Conservation (phyloP, 2,329 filamentous ascomycete genomes). For the Arachnopeziza araneosa region DNA sequence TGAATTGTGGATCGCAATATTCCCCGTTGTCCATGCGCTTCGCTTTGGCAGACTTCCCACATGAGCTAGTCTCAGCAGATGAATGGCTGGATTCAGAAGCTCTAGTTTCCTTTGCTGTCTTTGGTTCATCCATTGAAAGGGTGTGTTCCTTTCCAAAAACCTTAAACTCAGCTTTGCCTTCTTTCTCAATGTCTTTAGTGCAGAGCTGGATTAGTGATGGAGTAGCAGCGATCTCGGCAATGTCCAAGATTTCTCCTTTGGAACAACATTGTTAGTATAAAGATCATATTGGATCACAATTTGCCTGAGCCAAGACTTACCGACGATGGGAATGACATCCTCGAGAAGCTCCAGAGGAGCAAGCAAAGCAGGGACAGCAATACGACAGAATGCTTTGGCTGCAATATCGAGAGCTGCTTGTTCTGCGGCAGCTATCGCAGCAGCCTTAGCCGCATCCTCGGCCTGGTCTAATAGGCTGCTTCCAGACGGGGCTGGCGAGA, state of each 20-base stretch:
- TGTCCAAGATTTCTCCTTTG: constrained; percentile 9
- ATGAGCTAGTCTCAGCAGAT: not conserved
- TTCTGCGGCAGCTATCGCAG: constrained; percentile 26
- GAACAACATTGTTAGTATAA: not conserved
- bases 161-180: constrained; percentile 28
- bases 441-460: constrained; percentile 24
- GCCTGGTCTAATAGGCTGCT: constrained; percentile 6
- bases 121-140: constrained; percentile 15
- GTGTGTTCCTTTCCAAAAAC: constrained; percentile 29
- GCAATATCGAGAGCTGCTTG: constrained; percentile 30
- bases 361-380: constrained; percentile 30
- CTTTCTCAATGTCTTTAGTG: constrained; percentile 32
- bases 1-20: not conserved
- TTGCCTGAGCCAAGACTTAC: too few relatives aligned
- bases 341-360: constrained; percentile 20
- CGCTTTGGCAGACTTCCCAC: not conserved
- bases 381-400: constrained; percentile 32
- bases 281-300: too few relatives aligned
- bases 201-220: constrained; percentile 30
- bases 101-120: not conserved
- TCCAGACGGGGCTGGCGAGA: constrained; percentile 21
- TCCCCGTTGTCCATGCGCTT: not conserved
- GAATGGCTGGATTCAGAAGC: too few relatives aligned
- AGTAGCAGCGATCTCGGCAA: constrained; percentile 21
- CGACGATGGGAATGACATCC: constrained; percentile 23